These are phyloP conservation scores for Heliamphora pulchella DNA, from an alignment of 179 eudicot species.

Conservation along the genomic window DNA sequence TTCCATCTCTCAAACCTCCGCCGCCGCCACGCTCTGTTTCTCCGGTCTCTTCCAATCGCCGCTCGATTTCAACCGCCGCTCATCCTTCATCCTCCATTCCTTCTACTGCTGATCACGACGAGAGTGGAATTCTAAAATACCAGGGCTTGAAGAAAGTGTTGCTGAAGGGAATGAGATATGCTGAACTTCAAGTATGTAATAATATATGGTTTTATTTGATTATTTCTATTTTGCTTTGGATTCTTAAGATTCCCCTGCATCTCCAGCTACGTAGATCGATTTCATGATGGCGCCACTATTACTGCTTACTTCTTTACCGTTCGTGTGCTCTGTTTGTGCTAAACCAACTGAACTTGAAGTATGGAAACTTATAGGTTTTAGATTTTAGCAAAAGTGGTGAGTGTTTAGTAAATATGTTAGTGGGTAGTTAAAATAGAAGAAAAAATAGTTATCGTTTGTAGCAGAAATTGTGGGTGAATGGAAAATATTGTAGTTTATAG, in stretches of 20 bases:
- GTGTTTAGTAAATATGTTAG: too few species aligned
- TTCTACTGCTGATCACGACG: not conserved
- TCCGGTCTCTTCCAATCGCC: slow-evolving; percentile 2
- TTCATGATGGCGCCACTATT: not conserved
- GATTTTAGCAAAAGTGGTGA: too few species aligned
- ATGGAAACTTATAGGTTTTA: too few species aligned
- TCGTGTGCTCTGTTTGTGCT: too few species aligned
- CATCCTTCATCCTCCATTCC: not conserved
- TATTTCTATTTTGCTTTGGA: not conserved
- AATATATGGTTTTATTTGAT: not conserved
- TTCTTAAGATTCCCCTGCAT: not conserved
- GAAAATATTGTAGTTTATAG: too few species aligned
- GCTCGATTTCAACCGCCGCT: slow-evolving; percentile 12
- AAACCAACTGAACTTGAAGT: too few species aligned
- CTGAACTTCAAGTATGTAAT: slow-evolving; percentile 47
- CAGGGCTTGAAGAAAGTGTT: slow-evolving; percentile 21
- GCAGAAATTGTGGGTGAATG: too few species aligned
- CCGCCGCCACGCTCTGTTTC: not conserved
- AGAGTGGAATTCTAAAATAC: not conserved
- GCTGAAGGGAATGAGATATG: slow-evolving; percentile 49
- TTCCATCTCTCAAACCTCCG: not conserved
- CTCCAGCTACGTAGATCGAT: not conserved
- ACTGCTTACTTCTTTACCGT: not conserved
- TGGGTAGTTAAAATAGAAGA: too few species aligned
- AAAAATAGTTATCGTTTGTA: too few species aligned